These are phyloP conservation scores for Fusarium buxicola DNA, from an alignment of 2,329 filamentous ascomycete genomes.

Conservation along the genomic window DNA sequence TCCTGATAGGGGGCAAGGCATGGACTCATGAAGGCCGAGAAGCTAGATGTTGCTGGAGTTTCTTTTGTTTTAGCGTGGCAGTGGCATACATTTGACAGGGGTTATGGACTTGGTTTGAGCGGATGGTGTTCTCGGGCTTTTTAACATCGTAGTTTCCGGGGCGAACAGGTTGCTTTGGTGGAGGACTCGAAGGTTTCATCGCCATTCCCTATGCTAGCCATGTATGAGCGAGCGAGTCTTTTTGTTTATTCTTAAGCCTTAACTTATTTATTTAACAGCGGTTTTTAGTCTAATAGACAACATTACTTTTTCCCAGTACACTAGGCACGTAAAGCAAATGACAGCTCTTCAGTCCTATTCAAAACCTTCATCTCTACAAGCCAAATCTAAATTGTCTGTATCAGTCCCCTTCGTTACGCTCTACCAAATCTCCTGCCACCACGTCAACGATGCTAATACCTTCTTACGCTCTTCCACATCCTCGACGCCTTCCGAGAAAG, in stretches of 20 bases:
- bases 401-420: background rate
- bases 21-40: background rate
- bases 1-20: background rate
- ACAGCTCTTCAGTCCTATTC: background rate
- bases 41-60: too few species aligned
- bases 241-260: slow-evolving; percentile 13
- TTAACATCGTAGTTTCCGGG: background rate
- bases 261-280: background rate
- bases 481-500: slow-evolving; percentile 54
- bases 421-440: slow-evolving; percentile 72
- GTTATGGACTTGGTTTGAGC: background rate
- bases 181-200: background rate
- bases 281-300: background rate
- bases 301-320: background rate
- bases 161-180: background rate
- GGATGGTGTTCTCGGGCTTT: background rate
- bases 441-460: slow-evolving; percentile 52
- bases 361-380: background rate
- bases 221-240: slow-evolving; percentile 26
- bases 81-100: background rate
- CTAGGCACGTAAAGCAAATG: background rate
- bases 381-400: slow-evolving; percentile 4
- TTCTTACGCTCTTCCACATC: slow-evolving; percentile 55
- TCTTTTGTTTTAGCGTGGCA: background rate
- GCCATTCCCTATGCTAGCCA: slow-evolving; percentile 9